A percentile compares a stretch with the other conserved stretches of the same genome.
These are phyloP conservation scores for Beauveria sp. DNA, from an alignment of 2,329 filamentous ascomycete genomes.

Conservation along the genomic window DNA sequence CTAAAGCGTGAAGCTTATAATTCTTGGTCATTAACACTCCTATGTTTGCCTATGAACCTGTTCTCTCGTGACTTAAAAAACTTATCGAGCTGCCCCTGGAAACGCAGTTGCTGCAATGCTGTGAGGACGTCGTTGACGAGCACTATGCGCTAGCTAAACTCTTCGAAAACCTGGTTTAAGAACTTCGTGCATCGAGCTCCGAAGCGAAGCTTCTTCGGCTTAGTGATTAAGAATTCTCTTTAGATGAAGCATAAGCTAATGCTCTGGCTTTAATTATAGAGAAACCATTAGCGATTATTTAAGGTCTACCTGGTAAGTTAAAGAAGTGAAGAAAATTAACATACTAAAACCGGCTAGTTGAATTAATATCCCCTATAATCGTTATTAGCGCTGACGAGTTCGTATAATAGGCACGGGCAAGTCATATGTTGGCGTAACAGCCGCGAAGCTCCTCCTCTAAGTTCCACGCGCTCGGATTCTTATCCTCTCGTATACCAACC, in stretches of 20 bases:
- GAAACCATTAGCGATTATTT: conserved; percentile 52
- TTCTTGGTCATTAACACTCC: too few species aligned
- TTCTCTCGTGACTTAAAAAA: too few species aligned
- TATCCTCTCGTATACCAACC: conserved; percentile 61
- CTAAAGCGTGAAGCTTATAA: too few species aligned
- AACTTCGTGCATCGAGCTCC: too few species aligned
- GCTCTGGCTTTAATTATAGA: conserved; percentile 46
- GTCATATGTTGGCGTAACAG: conserved; percentile 61
- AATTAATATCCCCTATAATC: neutral
- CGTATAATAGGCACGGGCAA: conserved; percentile 57
- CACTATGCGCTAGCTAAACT: too few species aligned
- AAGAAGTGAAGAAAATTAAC: neutral
- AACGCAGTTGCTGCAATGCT: neutral
- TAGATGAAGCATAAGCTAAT: conserved; percentile 33
- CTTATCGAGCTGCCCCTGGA: too few species aligned
- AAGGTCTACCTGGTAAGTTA: conserved; percentile 60
- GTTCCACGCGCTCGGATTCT: conserved; percentile 45
- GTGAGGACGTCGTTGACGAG: too few species aligned
- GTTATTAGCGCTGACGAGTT: neutral
- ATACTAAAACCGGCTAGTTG: too few species aligned
- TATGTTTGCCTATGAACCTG: too few species aligned
- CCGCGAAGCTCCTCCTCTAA: conserved; percentile 48
- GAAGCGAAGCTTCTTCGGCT: too few species aligned
- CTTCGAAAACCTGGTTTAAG: too few species aligned
- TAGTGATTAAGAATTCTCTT: too few species aligned